Conservation (phyloP, 306 rosid genomes). For the Medicago truncatula region DNA sequence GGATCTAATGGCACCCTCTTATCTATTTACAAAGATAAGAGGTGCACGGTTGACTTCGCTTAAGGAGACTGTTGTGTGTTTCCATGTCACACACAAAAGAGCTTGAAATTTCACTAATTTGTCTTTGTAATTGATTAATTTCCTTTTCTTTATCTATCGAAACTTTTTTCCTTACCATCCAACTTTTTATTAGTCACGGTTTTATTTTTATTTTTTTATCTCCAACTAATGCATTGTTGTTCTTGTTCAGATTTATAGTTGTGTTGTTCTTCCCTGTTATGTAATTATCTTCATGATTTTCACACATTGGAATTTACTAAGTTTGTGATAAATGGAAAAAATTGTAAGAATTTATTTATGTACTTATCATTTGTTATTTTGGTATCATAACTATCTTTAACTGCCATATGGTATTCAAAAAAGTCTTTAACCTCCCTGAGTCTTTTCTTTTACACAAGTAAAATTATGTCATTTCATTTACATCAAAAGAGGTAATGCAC, state of each 20-base stretch:
- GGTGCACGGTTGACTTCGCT: slow-evolving; percentile 68
- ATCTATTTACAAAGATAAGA: slow-evolving; percentile 49
- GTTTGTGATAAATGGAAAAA: neutral
- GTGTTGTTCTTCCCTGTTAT: neutral
- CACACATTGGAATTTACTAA: neutral
- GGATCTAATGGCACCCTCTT: slow-evolving; percentile 71
- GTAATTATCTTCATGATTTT: slow-evolving; percentile 15
- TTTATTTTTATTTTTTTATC: neutral
- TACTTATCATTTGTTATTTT: neutral
- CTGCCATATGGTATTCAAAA: neutral
- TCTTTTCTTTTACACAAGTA: no score
- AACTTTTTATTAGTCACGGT: neutral
- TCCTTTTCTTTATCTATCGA: neutral
- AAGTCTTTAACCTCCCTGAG: no score
- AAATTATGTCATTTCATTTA: no score
- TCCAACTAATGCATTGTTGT: neutral
- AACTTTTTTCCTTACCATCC: neutral
- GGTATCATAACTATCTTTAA: neutral
- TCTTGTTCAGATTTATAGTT: slow-evolving; percentile 18
- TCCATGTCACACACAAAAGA: neutral
- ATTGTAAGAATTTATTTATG: neutral
- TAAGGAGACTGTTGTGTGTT: neutral
- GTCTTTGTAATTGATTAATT: neutral
- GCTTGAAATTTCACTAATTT: slow-evolving; percentile 1
- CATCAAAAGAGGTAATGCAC: no score